A percentile compares a stretch with the other conserved stretches of the same genome.
Conservation (phyloP, 768 basidiomycete species). For the Leccinellum albellum region DNA sequence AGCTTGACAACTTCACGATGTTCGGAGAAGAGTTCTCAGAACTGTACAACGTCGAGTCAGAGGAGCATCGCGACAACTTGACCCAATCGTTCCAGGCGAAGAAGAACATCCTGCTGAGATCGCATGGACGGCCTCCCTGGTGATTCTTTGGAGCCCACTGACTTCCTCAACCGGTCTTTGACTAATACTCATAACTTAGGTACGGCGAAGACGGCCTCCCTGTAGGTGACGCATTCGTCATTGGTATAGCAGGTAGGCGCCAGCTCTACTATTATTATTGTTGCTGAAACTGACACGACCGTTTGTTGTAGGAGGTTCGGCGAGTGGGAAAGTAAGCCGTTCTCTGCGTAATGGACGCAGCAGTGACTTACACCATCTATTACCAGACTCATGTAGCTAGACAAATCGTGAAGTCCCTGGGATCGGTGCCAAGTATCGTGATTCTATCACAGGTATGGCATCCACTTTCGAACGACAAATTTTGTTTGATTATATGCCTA, state of each 20-base stretch:
- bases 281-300: background rate
- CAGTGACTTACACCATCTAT: conserved; percentile 1
- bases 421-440: conserved; percentile 83
- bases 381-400: conserved; percentile 86
- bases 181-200: conserved; percentile 40
- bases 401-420: conserved; percentile 74
- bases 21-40: conserved; percentile 26
- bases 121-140: conserved; percentile 87
- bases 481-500: background rate
- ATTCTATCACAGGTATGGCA: conserved; percentile 78
- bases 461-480: background rate
- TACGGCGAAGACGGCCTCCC: conserved; percentile 73
- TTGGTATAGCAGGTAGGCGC: conserved; percentile 71
- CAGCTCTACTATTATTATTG: conserved; percentile 1
- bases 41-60: conserved; percentile 10
- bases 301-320: conserved; percentile 63
- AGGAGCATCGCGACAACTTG: conserved; percentile 15
- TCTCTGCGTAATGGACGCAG: background rate
- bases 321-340: conserved; percentile 72
- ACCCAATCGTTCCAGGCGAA: conserved; percentile 32
- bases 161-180: conserved; percentile 10
- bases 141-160: conserved; percentile 28
- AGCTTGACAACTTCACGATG: conserved; percentile 13
- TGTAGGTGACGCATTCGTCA: conserved; percentile 74
- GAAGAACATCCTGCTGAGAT: conserved; percentile 76